A percentile compares a stretch with the other conserved stretches of the same genome.
phyloP scores from a whole-genome alignment of 305 asterid genomes.

The Fraxinus paxiana region DNA sequence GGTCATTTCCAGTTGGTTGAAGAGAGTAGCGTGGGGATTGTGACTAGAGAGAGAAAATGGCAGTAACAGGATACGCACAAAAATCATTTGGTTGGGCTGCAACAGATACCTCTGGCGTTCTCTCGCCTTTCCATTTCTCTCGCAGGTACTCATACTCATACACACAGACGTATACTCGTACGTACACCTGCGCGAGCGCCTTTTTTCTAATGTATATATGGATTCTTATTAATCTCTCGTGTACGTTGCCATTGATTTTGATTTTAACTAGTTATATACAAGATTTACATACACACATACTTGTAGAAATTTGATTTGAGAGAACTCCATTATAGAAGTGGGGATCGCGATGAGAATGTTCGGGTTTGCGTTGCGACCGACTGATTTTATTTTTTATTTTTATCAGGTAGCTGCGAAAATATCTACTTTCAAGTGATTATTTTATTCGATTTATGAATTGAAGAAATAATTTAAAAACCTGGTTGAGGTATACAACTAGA shows the following conservation, averaged over 20 bases:
- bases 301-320: neutral
- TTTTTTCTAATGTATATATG: neutral
- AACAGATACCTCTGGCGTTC: constrained; percentile 44
- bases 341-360: neutral
- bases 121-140: constrained; percentile 49
- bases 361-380: neutral
- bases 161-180: neutral
- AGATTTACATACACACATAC: neutral
- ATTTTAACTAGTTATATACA: neutral
- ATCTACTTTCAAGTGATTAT: neutral
- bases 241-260: neutral
- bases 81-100: constrained; percentile 63
- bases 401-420: neutral
- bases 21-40: neutral
- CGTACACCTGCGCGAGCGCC: neutral
- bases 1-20: neutral
- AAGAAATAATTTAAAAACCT: neutral
- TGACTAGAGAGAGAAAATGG: neutral
- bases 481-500: neutral
- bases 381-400: neutral
- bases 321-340: neutral
- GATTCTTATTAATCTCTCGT: neutral
- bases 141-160: constrained; percentile 32
- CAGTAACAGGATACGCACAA: constrained; percentile 14
- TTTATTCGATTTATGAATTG: neutral